Base-by-base conservation (phyloP, 2,329 filamentous ascomycete species). In the Neofusicoccum parvum region DNA sequence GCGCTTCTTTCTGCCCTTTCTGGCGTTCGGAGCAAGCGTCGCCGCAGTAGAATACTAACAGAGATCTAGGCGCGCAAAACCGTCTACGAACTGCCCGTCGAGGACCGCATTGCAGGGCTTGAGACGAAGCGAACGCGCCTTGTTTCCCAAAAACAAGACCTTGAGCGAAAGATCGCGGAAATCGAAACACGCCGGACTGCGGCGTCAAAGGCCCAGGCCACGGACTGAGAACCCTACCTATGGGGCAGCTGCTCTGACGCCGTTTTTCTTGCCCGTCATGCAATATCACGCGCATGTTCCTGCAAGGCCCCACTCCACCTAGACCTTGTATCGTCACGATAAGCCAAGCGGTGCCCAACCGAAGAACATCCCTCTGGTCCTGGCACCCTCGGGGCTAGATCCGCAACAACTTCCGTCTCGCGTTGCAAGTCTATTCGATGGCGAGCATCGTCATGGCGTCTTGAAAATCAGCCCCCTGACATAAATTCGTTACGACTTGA, bases 101-200 rank as follows among this genome's bases (percentile, higher is more conserved):
- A 84, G 49, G 85, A 88, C 62, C 82, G 81, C 70, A 84, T 88
- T 27, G 77, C 80, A n/a, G 79, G 82, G 56, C 80, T 89, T 20
- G 81, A 86, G 69, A 72, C 75, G 53, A 79, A 80, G 62, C 81
- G 83, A 50, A 77, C 80, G n/a, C 80, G 80, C 39, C 74, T 89
- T 14, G 72, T 84, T 2, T 71, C 74, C 6, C 86, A 85, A 71
- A 85, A 80, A 72, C 77, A 78, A 6, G 83, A 82, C 56, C 71
- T 89, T 60, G 83, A 88, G 72, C 80, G 75, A 68, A 88, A 89
- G 72, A 82, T 89, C 62, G 78, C 75, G n/a, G 80, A 83, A 66
- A 59, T 86, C 34, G 32, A 59, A 43, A 11, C 64, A n/a, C 63
- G 66, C 17, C 64, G 45, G 46, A 39, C 36, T 37, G 45, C 49